Conservation (phyloP, 2,329 filamentous ascomycete genomes). For the Claviceps sp. region DNA sequence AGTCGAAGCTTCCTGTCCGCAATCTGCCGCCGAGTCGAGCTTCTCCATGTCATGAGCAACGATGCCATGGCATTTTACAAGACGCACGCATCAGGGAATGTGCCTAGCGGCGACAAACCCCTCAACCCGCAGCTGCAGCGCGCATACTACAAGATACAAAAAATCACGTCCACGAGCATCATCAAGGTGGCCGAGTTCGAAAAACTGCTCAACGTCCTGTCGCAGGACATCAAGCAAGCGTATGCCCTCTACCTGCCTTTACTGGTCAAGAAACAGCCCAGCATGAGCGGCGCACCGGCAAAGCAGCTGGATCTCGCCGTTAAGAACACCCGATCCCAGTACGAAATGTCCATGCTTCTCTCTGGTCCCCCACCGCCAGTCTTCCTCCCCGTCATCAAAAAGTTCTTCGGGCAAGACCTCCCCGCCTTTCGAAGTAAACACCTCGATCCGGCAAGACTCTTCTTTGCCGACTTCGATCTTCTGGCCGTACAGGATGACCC, state of each 20-base stretch:
- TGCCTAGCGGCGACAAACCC: constrained; percentile 22
- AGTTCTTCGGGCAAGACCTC: constrained; percentile 48
- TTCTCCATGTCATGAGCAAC: constrained; percentile 37
- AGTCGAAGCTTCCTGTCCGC: constrained; percentile 60
- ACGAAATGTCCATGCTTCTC: constrained; percentile 40
- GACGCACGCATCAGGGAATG: constrained; percentile 26
- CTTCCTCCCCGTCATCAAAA: constrained; percentile 47
- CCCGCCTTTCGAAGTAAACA: constrained; percentile 38
- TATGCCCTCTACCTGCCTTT: constrained; percentile 34
- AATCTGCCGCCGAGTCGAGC: constrained; percentile 48
- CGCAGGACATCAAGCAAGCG: constrained; percentile 34
- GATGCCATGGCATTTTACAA: constrained; percentile 39
- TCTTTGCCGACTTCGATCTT: constrained; percentile 58
- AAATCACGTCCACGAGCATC: constrained; percentile 34
- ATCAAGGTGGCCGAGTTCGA: constrained; percentile 50
- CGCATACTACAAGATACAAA: constrained; percentile 41
- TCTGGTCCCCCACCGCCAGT: constrained; percentile 29
- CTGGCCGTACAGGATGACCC: constrained; percentile 51
- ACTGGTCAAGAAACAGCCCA: constrained; percentile 31
- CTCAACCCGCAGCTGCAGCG: constrained; percentile 41
- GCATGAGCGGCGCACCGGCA: constrained; percentile 23
- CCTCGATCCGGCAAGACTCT: constrained; percentile 53
- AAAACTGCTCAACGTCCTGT: constrained; percentile 39
- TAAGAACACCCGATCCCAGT: constrained; percentile 33
- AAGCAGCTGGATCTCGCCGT: constrained; percentile 30